phyloP scores from a whole-genome alignment of 2,329 filamentous ascomycete genomes.

The Microcera coccophila region DNA sequence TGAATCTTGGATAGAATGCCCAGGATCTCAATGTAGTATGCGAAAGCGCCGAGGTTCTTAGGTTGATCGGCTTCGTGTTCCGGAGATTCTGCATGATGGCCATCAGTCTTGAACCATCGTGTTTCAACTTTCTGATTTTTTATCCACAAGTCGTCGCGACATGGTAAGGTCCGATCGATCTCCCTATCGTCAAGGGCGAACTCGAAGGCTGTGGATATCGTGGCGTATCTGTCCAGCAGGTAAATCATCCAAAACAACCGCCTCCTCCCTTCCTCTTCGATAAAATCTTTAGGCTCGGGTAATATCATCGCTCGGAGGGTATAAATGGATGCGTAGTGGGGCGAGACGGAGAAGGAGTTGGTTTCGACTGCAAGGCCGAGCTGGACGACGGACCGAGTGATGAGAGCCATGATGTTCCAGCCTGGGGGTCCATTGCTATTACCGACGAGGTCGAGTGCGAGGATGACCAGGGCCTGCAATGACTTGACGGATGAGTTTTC shows the following conservation, averaged over 20 bases:
- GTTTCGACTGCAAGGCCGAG: slow-evolving; percentile 79
- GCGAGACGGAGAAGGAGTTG: slow-evolving; percentile 73
- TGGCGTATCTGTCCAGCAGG: slow-evolving; percentile 83
- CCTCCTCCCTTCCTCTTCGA: slow-evolving; percentile 82
- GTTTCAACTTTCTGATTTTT: slow-evolving; percentile 83
- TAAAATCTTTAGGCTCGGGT: slow-evolving; percentile 77
- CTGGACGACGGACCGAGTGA: slow-evolving; percentile 84
- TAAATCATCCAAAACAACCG: slow-evolving; percentile 95
- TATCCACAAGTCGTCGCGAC: slow-evolving; percentile 79
- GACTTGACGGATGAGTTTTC: slow-evolving; percentile 88
- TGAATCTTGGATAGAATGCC: slow-evolving; percentile 86
- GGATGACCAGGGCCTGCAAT: slow-evolving; percentile 79
- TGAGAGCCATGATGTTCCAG: slow-evolving; percentile 87
- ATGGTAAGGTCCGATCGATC: slow-evolving; percentile 82
- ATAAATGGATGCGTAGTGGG: slow-evolving; percentile 80
- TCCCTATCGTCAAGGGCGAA: slow-evolving; percentile 87
- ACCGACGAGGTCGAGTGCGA: slow-evolving; percentile 80
- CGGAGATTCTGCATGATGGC: slow-evolving; percentile 39
- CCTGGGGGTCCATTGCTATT: slow-evolving; percentile 86
- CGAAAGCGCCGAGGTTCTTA: slow-evolving; percentile 82
- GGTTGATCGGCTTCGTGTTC: slow-evolving; percentile 66
- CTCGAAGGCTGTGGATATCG: slow-evolving; percentile 86
- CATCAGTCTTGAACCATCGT: slow-evolving; percentile 66
- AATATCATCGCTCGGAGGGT: slow-evolving; percentile 81
- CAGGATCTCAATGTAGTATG: slow-evolving; percentile 85